Base-by-base conservation (phyloP, 768 basidiomycete genomes). In the Trametes maxima region DNA sequence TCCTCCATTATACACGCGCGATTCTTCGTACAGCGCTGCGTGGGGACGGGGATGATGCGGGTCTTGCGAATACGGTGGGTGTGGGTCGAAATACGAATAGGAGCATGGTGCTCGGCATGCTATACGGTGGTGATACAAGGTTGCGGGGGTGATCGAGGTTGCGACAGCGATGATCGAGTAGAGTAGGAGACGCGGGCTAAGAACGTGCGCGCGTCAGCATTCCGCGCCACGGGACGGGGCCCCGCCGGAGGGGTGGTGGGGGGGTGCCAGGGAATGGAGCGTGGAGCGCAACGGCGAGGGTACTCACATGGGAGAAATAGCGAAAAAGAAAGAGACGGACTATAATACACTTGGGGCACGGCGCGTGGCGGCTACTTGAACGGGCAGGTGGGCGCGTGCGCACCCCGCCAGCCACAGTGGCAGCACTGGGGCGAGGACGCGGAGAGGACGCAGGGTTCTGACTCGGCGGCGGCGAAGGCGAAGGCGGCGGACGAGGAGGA, bases 391-490 rank as follows among this genome's bases (percentile, higher is more conserved):
- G 85, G 82, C 25, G 83, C 72, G 64, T 82, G 80, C 16, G 77
- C 70, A 40, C 87, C 87, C 67, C 88, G 85, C 79, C 79, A 87
- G 66, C 87, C 87, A 64, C 89, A 90, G 72, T 89, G 87, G 79
- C 87, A 89, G 76, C 89, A 90, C 72, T 89, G 87, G 61, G 89
- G 87, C n/a, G 83, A 78, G 77, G 81, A 84, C 67, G 79, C 77
- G 76, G 83, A 76, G 54, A 78, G 71, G 37, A 75, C 70, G 50
- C 74, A 63, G 62, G 65, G 55, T 61, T 73, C 63, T 64, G 72
- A 72, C 40, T 69, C 67, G 53, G 68, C 64, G 55, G 63, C 64
- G 50, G 67, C 66, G 61, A 68, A 67, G 60, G 43, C 58, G 35
- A 68, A 65, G 52, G 71, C 68, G 63, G n/a, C n/a, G n/a, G n/a